phyloP scores from a whole-genome alignment of 768 basidiomycete species.

The Auricularia sp. region DNA sequence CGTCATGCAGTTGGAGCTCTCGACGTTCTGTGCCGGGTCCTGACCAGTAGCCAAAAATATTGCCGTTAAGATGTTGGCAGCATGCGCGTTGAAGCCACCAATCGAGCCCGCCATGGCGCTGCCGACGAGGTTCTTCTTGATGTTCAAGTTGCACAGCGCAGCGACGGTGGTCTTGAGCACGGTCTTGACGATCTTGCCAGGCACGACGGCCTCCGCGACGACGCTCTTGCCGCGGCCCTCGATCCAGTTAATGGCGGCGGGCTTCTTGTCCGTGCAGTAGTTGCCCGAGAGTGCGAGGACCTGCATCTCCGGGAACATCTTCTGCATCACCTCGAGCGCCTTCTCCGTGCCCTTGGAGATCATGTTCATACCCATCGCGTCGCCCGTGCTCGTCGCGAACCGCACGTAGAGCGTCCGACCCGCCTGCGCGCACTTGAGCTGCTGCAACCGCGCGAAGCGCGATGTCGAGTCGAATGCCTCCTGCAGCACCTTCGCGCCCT shows the following conservation, averaged over 20 bases:
- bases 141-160: constrained; percentile 80
- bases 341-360: constrained; percentile 97
- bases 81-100: constrained; percentile 98
- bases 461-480: constrained; percentile 90
- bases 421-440: constrained; percentile 81
- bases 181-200: constrained; percentile 75
- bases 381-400: constrained; percentile 89
- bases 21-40: constrained; percentile 98
- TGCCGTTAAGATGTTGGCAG: constrained; percentile 93
- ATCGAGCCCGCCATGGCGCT: constrained; percentile 98
- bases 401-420: constrained; percentile 89
- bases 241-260: constrained; percentile 99
- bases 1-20: constrained; percentile 97
- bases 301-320: constrained; percentile 82
- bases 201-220: constrained; percentile 89
- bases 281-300: constrained; percentile 90
- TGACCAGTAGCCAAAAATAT: constrained; percentile 94
- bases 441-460: constrained; percentile 79
- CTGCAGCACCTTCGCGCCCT: constrained; percentile 66
- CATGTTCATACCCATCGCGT: constrained; percentile 99
- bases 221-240: constrained; percentile 97
- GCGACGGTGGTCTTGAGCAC: constrained; percentile 95
- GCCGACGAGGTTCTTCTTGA: constrained; percentile 95
- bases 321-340: constrained; percentile 70
- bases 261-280: constrained; percentile 99